These are phyloP conservation scores for Metschnikowia continentalis DNA, from an alignment of 805 yeast species.

Conservation along the genomic window DNA sequence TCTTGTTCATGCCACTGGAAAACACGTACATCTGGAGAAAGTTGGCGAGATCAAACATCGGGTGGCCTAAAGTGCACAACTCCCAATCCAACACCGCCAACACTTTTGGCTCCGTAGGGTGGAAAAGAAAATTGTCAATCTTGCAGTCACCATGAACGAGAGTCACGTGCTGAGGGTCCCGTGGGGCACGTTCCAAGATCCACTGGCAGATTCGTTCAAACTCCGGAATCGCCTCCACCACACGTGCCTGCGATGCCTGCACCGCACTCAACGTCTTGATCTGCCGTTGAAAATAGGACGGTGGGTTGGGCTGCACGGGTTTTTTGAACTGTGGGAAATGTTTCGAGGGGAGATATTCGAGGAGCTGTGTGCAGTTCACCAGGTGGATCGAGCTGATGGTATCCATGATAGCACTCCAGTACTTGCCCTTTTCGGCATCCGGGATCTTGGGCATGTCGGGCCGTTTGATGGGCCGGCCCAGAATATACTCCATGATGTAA, in stretches of 20 bases:
- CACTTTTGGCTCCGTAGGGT: constrained; percentile 47
- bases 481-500: constrained; percentile 56
- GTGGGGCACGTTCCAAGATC: constrained; percentile 42
- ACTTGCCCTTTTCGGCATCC: constrained; percentile 19
- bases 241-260: constrained; percentile 31
- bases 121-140: constrained; percentile 58
- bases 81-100: constrained; percentile 65
- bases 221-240: constrained; percentile 46
- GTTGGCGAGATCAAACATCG: constrained; percentile 58
- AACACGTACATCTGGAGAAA: constrained; percentile 51
- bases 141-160: constrained; percentile 65
- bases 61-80: constrained; percentile 61
- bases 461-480: constrained; percentile 53
- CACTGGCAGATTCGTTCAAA: constrained; percentile 41
- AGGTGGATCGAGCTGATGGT: constrained; percentile 49
- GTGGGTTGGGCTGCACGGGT: constrained; percentile 5
- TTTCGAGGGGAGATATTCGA: constrained; percentile 38
- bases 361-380: constrained; percentile 41
- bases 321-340: constrained; percentile 43
- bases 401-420: constrained; percentile 48
- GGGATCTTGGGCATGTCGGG: constrained; percentile 43
- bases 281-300: constrained; percentile 52
- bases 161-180: constrained; percentile 40
- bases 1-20: constrained; percentile 34
- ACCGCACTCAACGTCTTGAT: constrained; percentile 44